Base-by-base conservation (phyloP, 129 eudicot genomes). In the Centrapalus pauciflorus region DNA sequence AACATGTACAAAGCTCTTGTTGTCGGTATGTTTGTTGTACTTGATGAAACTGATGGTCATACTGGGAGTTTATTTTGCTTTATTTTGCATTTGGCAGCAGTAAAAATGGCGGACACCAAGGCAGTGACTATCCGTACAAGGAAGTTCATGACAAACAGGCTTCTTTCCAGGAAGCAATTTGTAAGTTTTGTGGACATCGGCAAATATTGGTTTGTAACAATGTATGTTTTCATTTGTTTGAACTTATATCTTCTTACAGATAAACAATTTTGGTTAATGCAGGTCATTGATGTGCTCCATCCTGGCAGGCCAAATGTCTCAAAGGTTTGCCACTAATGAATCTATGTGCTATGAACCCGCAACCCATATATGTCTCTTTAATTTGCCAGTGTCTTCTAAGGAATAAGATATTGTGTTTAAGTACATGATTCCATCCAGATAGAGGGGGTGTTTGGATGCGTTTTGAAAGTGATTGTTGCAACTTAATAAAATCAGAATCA, bases 61-160 rank as follows among this genome's bases (percentile, higher is more conserved):
- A n/a, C 25, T 70, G 37, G 23, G 25, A 24, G 13, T 2, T 57
- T n/a, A n/a, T 14, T 57, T 29, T 16, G 3, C 24, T 2, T 23
- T 21, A 13, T 33, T 3, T 26, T 40, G 29, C 41, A 14, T 57
- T 29, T n/a, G n/a, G n/a, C 14, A 26, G 75, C 28, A 57, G 66
- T 57, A 48, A 72, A 72, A 52, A 88, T 89, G 96, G 83, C 94
- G 76, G 96, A 89, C 74, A 81, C 70, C 21, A 60, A 82, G 76
- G 92, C 96, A 48, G 85, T 89, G 7, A 89, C 96, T 1, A 76
- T 89, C 66, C 74, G 93, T 2, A 88, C 96, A 14, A 76, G 96
- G 77, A 88, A 88, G 80, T 88, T 88, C 76, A 82, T 88, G 96
- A 88, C 92, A 9, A 88, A 88, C 7, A 85, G 96, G 37, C 92